Evolutionary conservation across 768 basidiomycete species (phyloP).

Genomic region (Suillus placidus): DNA sequence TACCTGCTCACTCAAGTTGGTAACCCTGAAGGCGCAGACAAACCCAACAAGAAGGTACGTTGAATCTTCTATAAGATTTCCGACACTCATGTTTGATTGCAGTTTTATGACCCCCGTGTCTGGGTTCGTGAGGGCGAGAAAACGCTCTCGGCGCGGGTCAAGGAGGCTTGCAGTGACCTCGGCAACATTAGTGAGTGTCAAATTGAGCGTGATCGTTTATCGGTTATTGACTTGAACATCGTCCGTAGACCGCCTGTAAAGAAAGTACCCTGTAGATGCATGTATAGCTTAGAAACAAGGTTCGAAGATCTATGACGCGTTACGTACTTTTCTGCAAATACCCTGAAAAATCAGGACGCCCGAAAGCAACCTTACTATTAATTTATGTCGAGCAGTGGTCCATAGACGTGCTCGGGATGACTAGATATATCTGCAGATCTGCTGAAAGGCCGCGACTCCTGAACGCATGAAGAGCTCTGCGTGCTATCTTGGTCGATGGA

Average conservation of each 20-base stretch:
- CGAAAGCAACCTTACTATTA: background rate
- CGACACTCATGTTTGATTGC: constrained; percentile 11
- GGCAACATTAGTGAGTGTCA: constrained; percentile 59
- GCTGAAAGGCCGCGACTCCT: background rate
- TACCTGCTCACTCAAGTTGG: constrained; percentile 92
- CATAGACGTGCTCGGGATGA: background rate
- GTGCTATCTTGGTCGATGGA: background rate
- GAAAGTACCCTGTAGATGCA: too few relatives aligned
- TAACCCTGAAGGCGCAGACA: constrained; percentile 95
- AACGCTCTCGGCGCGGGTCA: constrained; percentile 84
- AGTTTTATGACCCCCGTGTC: constrained; percentile 94
- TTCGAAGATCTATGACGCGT: background rate
- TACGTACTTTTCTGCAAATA: background rate
- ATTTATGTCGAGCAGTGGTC: background rate
- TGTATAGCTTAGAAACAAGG: background rate
- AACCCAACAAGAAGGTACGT: constrained; percentile 97
- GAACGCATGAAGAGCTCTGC: background rate
- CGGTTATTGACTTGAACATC: constrained; percentile 17
- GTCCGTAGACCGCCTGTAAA: constrained; percentile 21
- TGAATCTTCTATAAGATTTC: background rate
- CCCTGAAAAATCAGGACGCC: background rate
- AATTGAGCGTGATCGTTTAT: background rate
- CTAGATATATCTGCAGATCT: background rate
- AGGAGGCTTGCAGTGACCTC: constrained; percentile 91
- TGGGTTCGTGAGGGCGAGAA: constrained; percentile 99